Percentiles rank a stretch among this genome's conserved stretches.
Evolutionary conservation across 441 rosid species (phyloP).

Genomic region (Hura crepitans): DNA sequence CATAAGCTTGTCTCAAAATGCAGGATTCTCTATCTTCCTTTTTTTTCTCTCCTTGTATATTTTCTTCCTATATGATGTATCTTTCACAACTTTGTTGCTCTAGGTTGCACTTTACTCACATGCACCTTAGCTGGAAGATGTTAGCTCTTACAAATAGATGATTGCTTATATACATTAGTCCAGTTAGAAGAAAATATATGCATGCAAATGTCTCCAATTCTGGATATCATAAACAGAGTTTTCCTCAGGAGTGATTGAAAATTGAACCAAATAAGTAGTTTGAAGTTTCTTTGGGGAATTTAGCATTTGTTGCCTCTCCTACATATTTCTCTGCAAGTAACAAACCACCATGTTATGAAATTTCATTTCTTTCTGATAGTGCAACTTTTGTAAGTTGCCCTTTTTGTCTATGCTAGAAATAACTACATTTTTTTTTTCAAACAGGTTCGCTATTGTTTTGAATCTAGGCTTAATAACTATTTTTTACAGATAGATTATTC

Average conservation of each 20-base stretch:
- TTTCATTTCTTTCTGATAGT: not conserved
- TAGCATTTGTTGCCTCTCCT: not conserved
- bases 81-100: not conserved
- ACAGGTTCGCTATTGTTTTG: not conserved
- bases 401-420: not conserved
- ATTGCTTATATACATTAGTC: not conserved
- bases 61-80: not conserved
- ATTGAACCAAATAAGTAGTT: not conserved
- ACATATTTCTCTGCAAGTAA: not conserved
- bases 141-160: too few species aligned
- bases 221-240: not conserved
- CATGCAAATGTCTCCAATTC: not conserved
- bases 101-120: not conserved
- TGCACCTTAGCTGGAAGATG: not conserved
- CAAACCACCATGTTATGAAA: not conserved
- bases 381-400: not conserved
- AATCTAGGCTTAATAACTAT: not conserved
- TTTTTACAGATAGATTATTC: not conserved
- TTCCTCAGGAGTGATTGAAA: not conserved
- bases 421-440: not conserved
- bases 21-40: not conserved
- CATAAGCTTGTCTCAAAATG: not conserved
- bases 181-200: not conserved
- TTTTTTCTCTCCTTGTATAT: not conserved
- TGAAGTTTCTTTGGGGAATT: not conserved